These are phyloP conservation scores for Hysterangium stoloniferum DNA, from an alignment of 768 basidiomycete genomes.

Conservation along the genomic window DNA sequence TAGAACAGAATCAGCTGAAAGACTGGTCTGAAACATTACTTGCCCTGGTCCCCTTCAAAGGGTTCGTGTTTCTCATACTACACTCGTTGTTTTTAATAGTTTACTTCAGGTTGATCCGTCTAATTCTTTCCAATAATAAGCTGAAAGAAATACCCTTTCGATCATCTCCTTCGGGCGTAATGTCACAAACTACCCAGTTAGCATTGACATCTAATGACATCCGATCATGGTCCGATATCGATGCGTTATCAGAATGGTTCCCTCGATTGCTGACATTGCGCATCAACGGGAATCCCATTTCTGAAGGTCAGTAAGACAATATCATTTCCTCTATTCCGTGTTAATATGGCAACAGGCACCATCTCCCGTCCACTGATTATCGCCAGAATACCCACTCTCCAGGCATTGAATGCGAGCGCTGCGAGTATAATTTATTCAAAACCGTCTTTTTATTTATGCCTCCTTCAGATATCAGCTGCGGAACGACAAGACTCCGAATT, in stretches of 20 bases:
- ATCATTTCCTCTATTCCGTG: background rate
- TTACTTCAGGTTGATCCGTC: constrained; percentile 45
- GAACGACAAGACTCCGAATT: constrained; percentile 78
- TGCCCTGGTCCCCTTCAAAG: constrained; percentile 35
- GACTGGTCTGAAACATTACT: constrained; percentile 47
- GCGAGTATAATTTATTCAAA: background rate
- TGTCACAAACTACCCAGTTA: constrained; percentile 41
- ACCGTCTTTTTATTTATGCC: background rate
- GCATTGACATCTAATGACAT: constrained; percentile 58
- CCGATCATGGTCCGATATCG: constrained; percentile 51
- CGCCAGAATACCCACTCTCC: constrained; percentile 59
- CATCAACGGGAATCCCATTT: constrained; percentile 56
- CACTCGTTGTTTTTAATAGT: background rate
- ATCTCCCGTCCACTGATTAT: constrained; percentile 53
- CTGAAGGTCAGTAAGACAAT: constrained; percentile 36
- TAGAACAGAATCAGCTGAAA: constrained; percentile 57
- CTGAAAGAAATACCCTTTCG: constrained; percentile 40
- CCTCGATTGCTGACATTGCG: constrained; percentile 56
- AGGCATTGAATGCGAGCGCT: constrained; percentile 50
- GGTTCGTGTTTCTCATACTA: constrained; percentile 28
- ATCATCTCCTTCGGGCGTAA: constrained; percentile 5
- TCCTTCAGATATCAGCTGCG: constrained; percentile 51
- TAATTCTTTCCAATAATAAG: constrained; percentile 60
- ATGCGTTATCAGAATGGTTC: constrained; percentile 61
- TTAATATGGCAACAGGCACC: constrained; percentile 17